Evolutionary conservation across 371 early-diverging fungal species (phyloP).

Genomic region (Lichtheimia corymbifera): DNA sequence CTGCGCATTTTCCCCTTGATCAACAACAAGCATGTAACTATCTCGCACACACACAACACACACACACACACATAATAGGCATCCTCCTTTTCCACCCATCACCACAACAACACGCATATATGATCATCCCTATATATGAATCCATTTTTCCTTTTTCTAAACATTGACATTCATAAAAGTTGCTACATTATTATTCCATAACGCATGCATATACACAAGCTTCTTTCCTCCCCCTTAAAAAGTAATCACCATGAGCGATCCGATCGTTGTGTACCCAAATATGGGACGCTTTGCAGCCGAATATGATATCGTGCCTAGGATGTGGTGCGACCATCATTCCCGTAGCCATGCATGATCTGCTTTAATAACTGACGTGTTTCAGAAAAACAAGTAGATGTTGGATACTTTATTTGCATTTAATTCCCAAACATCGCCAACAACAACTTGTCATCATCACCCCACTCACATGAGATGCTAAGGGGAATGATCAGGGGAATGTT

Average conservation of each 20-base stretch:
- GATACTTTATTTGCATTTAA: too few species aligned
- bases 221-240: not conserved
- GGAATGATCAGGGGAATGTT: too few species aligned
- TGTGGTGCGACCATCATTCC: conserved; percentile 11
- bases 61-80: not conserved
- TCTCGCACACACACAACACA: conserved; percentile 2
- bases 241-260: conserved; percentile 1
- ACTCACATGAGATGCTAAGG: too few species aligned
- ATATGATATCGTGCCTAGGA: conserved; percentile 2
- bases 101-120: not conserved
- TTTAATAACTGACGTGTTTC: too few species aligned
- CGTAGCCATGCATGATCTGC: conserved; percentile 4
- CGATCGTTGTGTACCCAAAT: not conserved
- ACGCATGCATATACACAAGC: not conserved
- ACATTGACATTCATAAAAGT: not conserved
- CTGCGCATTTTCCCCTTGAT: not conserved
- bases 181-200: not conserved
- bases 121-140: conserved; percentile 1
- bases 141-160: not conserved
- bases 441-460: too few species aligned
- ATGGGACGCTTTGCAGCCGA: conserved; percentile 4
- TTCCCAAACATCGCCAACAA: too few species aligned
- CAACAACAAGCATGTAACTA: not conserved
- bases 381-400: too few species aligned
- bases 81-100: not conserved